Evolutionary conservation across 352 stramenopile species (phyloP), one percentile per base, ranked within the genome.

Genomic region (Phytopythium litorale): DNA sequence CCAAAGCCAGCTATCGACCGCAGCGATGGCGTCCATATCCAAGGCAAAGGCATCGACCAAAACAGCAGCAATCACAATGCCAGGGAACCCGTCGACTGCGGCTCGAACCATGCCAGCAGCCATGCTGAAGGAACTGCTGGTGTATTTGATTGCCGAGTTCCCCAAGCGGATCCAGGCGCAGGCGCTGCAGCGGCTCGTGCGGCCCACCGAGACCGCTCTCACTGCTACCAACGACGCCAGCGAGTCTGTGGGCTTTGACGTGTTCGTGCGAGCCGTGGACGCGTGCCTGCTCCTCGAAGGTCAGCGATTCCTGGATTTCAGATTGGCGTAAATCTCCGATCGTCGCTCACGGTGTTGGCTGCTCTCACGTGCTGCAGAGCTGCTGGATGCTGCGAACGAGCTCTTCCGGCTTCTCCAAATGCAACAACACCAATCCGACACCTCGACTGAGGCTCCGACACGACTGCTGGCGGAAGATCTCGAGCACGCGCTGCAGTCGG

Each of bases 261-360:
- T 3, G 23, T 60, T 60, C 54, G 3, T 51, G 37, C 54, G 54
- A 16, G 38, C 23, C 19, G 54, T 60, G 3, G 28, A 28, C 15
- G 54, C 54, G 23, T 52, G 37, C 7, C n/a, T 60, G 25, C 37
- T 38, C 1, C 25, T 60, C 5, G 54, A 60, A 60, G 54, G 54
- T 51, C 6, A 35, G 35, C 19, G n/a, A 6, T 12, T 11, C 33
- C 3, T 33, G n/a, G n/a, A n/a, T n/a, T n/a, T n/a, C n/a, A n/a
- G n/a, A n/a, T n/a, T 30, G 7, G 19, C 7, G 19, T 48, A 11
- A 21, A 18, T 6, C 42, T 25, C 42, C 2, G 15, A 8, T n/a
- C 12, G 15, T 13, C n/a, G 19, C 3, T 32, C 4, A 21, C 33
- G n/a, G 12, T 37, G 33, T 15, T 23, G n/a, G 32, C 35, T 21